A percentile compares a stretch with the other conserved stretches of the same genome.
Evolutionary conservation across 345 rosid genomes (phyloP).

Genomic region (Firmiana major): DNA sequence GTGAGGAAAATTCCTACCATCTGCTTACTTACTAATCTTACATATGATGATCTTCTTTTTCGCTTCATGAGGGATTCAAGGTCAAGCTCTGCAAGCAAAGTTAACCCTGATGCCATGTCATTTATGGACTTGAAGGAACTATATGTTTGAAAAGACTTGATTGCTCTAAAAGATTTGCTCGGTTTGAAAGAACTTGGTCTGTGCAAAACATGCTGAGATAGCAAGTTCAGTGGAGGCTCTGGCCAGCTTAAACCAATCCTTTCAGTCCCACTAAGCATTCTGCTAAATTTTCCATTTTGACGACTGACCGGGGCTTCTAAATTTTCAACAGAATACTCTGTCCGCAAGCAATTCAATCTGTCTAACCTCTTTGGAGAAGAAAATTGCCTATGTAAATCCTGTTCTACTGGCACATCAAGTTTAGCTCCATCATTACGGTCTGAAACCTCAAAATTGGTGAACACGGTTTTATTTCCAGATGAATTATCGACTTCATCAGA

Average conservation of each 20-base stretch:
- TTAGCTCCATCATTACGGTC: slow-evolving; percentile 23
- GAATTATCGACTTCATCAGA: slow-evolving; percentile 27
- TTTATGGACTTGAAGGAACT: slow-evolving; percentile 58
- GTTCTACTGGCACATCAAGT: slow-evolving; percentile 30
- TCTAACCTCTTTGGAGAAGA: slow-evolving; percentile 58
- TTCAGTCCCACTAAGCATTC: slow-evolving; percentile 47
- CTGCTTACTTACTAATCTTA: slow-evolving; percentile 83
- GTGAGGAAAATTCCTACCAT: slow-evolving; percentile 92
- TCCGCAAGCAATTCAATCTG: slow-evolving; percentile 55
- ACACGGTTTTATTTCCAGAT: slow-evolving; percentile 22
- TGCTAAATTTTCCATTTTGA: slow-evolving; percentile 1
- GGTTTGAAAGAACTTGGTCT: slow-evolving; percentile 63
- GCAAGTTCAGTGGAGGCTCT: slow-evolving; percentile 67
- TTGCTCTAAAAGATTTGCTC: slow-evolving; percentile 41
- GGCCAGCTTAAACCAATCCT: slow-evolving; percentile 70
- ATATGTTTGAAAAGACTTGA: slow-evolving; percentile 48
- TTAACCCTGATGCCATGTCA: slow-evolving; percentile 38
- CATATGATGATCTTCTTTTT: slow-evolving; percentile 63
- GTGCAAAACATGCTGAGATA: slow-evolving; percentile 55
- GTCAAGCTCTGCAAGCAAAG: slow-evolving; percentile 63
- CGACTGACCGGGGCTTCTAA: slow-evolving; percentile 26
- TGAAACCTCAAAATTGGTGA: slow-evolving; percentile 12
- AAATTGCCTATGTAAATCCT: slow-evolving; percentile 48
- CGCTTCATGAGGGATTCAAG: slow-evolving; percentile 61
- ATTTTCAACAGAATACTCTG: slow-evolving; percentile 30